Evolutionary conservation across 2,329 filamentous ascomycete species (phyloP).

Genomic region (Botryotinia convoluta): DNA sequence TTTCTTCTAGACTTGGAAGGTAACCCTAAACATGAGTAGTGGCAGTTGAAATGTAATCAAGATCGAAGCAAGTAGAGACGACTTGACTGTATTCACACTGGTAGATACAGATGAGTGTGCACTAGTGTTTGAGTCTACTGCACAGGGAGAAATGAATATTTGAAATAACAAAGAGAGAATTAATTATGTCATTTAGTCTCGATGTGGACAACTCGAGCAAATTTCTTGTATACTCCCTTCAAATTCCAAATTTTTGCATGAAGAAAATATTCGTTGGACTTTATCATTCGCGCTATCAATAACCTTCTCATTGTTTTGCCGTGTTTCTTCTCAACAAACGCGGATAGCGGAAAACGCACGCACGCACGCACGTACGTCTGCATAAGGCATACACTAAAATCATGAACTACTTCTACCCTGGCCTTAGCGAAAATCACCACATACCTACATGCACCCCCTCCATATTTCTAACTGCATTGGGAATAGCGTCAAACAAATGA

Average conservation of each 20-base stretch:
- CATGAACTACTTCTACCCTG: not conserved
- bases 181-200: not conserved
- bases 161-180: not conserved
- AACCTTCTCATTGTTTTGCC: not conserved
- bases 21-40: not conserved
- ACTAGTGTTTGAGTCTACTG: not conserved
- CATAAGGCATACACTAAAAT: not conserved
- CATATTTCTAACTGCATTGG: not conserved
- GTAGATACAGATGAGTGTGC: not conserved
- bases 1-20: not conserved
- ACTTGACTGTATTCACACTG: not conserved
- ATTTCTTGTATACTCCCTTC: not conserved
- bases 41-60: slow-evolving; percentile 3
- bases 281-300: not conserved
- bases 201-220: not conserved
- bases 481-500: not conserved
- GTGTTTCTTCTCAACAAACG: not conserved
- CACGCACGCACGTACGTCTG: not conserved
- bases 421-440: not conserved
- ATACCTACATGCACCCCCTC: not conserved
- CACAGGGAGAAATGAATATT: not conserved
- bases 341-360: not conserved
- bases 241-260: not conserved
- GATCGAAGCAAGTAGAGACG: not conserved
- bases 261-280: not conserved